Percentiles rank a stretch among this genome's conserved stretches.
phyloP scores from a whole-genome alignment of 164 flowering plant genomes.

The Vitis rotundifolia region DNA sequence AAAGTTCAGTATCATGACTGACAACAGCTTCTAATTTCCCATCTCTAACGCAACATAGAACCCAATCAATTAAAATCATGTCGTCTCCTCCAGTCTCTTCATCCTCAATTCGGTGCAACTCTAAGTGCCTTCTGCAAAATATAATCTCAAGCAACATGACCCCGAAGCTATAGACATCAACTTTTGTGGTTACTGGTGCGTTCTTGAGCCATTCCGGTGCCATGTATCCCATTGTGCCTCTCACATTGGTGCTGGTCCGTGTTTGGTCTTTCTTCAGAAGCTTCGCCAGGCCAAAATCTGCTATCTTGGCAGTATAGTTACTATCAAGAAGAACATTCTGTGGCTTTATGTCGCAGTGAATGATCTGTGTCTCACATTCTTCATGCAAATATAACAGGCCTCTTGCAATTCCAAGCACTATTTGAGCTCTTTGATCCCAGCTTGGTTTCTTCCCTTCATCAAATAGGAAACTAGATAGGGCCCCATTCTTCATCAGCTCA shows the following conservation, averaged over 20 bases:
- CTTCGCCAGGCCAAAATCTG: conserved; percentile 38
- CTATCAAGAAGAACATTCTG: conserved; percentile 24
- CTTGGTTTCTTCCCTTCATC: conserved; percentile 17
- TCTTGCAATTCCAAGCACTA: conserved; percentile 22
- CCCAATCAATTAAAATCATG: conserved; percentile 21
- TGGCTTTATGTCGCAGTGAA: conserved; percentile 33
- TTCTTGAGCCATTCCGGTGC: conserved; percentile 38
- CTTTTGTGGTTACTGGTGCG: conserved; percentile 25
- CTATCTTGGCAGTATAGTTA: conserved; percentile 22
- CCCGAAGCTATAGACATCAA: conserved; percentile 26
- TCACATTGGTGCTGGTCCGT: conserved; percentile 18
- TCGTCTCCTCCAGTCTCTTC: conserved; percentile 7
- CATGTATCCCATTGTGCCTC: conserved; percentile 34
- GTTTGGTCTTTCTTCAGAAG: conserved; percentile 26
- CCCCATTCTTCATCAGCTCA: conserved; percentile 23
- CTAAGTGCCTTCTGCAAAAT: conserved; percentile 26
- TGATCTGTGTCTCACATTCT: conserved; percentile 23
- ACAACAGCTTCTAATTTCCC: conserved; percentile 8
- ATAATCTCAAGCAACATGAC: conserved; percentile 29
- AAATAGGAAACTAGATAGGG: conserved; percentile 22
- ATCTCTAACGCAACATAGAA: conserved; percentile 6
- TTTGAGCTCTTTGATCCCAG: conserved; percentile 25
- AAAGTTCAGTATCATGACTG: conserved; percentile 4
- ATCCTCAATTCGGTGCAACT: conserved; percentile 11
- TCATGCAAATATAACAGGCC: conserved; percentile 25